These are phyloP conservation scores for Metarhizium sp. DNA, from an alignment of 2,329 filamentous ascomycete genomes.

Conservation along the genomic window DNA sequence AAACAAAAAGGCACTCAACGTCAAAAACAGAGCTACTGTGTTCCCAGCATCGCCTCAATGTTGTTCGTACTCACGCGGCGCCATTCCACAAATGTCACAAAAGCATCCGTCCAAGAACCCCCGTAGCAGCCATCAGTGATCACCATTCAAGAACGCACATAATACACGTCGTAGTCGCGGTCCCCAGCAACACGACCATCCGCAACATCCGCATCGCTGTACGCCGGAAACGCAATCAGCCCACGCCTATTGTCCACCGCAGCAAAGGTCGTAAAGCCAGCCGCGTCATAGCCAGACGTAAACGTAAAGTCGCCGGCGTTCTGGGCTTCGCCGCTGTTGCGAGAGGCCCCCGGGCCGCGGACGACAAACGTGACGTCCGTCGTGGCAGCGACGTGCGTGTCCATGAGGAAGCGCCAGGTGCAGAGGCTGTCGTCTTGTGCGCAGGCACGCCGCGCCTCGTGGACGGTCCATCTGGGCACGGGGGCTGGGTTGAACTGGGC, in stretches of 20 bases:
- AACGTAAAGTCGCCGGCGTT: constrained; percentile 40
- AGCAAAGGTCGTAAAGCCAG: constrained; percentile 44
- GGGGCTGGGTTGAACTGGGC: constrained; percentile 12
- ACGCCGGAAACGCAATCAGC: constrained; percentile 42
- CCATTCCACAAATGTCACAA: too few relatives aligned
- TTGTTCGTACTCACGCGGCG: too few relatives aligned
- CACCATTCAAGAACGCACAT: not conserved
- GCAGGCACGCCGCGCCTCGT: constrained; percentile 30
- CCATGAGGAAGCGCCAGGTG: constrained; percentile 35
- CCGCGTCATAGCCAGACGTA: constrained; percentile 21
- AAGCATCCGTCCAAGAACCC: too few relatives aligned
- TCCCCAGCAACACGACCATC: constrained; percentile 29
- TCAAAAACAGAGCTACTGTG: too few relatives aligned
- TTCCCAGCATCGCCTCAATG: too few relatives aligned
- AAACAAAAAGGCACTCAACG: too few relatives aligned
- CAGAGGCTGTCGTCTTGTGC: constrained; percentile 27
- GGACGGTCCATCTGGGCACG: constrained; percentile 31
- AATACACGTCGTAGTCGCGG: not conserved
- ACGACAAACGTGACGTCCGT: constrained; percentile 31
- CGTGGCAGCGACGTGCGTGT: constrained; percentile 21
- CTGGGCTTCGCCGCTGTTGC: constrained; percentile 28
- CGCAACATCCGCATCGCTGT: constrained; percentile 40
- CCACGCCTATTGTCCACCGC: constrained; percentile 33
- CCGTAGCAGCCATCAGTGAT: too few relatives aligned
- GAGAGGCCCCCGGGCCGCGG: constrained; percentile 22